phyloP scores from a whole-genome alignment of 345 rosid species.

The Nasturtium officinale region DNA sequence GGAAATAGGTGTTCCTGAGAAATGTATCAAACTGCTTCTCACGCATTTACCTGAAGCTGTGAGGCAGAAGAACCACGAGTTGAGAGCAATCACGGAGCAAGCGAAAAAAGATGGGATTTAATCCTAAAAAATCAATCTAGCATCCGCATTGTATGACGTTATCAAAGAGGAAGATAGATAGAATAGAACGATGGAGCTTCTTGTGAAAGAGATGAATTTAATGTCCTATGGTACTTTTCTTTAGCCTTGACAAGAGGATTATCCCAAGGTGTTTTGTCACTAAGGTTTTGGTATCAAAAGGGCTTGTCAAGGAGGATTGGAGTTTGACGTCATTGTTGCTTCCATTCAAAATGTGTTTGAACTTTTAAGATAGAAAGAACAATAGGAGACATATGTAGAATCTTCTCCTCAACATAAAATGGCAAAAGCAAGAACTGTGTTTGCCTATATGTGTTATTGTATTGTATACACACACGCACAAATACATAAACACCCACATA shows the following conservation, averaged over 20 bases:
- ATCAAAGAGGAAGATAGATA: constrained; percentile 52
- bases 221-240: constrained; percentile 46
- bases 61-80: constrained; percentile 46
- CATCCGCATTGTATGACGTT: constrained; percentile 57
- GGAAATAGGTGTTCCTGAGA: constrained; percentile 44
- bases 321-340: constrained; percentile 48
- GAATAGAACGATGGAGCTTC: constrained; percentile 49
- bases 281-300: constrained; percentile 45
- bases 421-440: constrained; percentile 11
- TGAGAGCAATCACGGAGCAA: constrained; percentile 39
- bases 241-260: constrained; percentile 59
- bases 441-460: constrained; percentile 18
- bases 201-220: constrained; percentile 53
- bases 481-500: constrained; percentile 11
- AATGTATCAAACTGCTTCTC: constrained; percentile 46
- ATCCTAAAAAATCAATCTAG: constrained; percentile 48
- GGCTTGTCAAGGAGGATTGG: constrained; percentile 51
- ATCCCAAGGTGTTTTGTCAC: constrained; percentile 54
- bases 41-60: constrained; percentile 57
- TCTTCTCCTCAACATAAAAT: neutral
- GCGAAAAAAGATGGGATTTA: constrained; percentile 56
- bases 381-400: neutral
- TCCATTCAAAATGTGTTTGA: constrained; percentile 23
- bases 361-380: neutral
- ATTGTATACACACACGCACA: constrained; percentile 27